Percentiles rank a stretch among this genome's conserved stretches.
These are phyloP conservation scores for Umbelopsis sp. DNA, from an alignment of 192 early-diverging fungal species.

Conservation along the genomic window DNA sequence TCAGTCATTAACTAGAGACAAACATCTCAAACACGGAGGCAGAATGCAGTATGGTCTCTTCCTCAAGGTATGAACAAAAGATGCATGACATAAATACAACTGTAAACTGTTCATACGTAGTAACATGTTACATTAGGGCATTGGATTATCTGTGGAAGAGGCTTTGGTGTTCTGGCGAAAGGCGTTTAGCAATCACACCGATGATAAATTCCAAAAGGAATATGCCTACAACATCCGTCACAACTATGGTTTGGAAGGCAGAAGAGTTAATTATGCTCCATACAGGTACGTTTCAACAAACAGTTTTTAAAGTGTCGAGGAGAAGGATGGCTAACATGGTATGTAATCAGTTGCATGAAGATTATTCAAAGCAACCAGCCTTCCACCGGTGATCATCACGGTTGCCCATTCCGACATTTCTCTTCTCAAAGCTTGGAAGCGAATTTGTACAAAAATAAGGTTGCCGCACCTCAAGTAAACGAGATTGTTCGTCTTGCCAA, in stretches of 20 bases:
- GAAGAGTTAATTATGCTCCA: conserved; percentile 75
- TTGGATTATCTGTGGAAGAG: conserved; percentile 87
- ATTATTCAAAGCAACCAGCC: conserved; percentile 86
- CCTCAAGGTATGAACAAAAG: conserved; percentile 63
- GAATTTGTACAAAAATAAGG: conserved; percentile 58
- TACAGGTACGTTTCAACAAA: conserved; percentile 54
- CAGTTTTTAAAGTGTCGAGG: background rate
- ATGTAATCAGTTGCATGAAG: conserved; percentile 67
- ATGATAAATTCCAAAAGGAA: conserved; percentile 90
- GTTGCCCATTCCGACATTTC: conserved; percentile 94
- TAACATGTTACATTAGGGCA: conserved; percentile 49
- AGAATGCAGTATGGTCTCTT: conserved; percentile 94
- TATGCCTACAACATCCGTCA: conserved; percentile 96
- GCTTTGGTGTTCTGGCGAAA: conserved; percentile 90
- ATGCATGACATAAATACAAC: no score
- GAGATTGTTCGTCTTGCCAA: conserved; percentile 70
- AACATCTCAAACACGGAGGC: conserved; percentile 85
- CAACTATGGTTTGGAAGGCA: conserved; percentile 96
- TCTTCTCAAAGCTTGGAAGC: conserved; percentile 62
- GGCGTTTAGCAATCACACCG: conserved; percentile 78
- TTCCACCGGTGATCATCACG: conserved; percentile 85
- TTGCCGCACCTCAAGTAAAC: conserved; percentile 60
- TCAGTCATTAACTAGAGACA: conserved; percentile 65
- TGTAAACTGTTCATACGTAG: background rate
- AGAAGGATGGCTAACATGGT: background rate